Evolutionary conservation across 1,284 basidiomycete genomes (phyloP), one percentile per base, ranked within the genome.

Genomic region (Puccinia novopanici): DNA sequence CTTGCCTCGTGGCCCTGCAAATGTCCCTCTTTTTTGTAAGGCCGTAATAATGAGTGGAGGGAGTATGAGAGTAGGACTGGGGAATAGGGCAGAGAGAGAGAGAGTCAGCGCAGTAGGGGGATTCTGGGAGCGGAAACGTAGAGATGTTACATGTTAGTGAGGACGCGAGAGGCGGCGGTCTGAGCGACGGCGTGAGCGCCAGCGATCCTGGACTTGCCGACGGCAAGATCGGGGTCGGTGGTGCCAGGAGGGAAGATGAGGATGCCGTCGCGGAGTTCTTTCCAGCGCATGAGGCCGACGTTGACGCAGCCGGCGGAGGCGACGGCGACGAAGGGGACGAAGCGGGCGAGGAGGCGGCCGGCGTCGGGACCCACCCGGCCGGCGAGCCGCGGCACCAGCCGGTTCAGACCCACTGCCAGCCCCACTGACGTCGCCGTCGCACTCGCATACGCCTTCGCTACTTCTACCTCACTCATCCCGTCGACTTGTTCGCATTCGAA

Each of bases 261-360:
- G 65, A 89, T 86, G 24, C 88, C 88, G 81, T 89, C 88, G 12
- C 87, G 84, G 85, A 89, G 88, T 84, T 89, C 88, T 83, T 89
- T 89, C 88, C 88, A 89, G 24, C 88, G 83, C 86, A 89, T 89
- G 82, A 88, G 86, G 13, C 86, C 87, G 80, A 88, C 88, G 82
- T 88, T 88, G 81, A 88, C 87, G 54, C 87, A 86, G 50, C 88
- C 88, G 10, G 88, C 88, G 19, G 84, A 85, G 2, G 88, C 88
- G 15, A 89, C 88, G 48, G 86, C 86, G 2, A 86, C 88, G 80
- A 89, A 89, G 0, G 88, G 88, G 0, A 89, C 88, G 30, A 89
- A 85, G 22, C 81, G 77, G 19, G 80, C 84, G 12, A 88, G 83
- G 10, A 88, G 82, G n/a, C 85, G 83, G 71, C 85, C 86, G 0